Conservation (phyloP, 352 stramenopile species). For the Stephanocyclus meneghinianus region DNA sequence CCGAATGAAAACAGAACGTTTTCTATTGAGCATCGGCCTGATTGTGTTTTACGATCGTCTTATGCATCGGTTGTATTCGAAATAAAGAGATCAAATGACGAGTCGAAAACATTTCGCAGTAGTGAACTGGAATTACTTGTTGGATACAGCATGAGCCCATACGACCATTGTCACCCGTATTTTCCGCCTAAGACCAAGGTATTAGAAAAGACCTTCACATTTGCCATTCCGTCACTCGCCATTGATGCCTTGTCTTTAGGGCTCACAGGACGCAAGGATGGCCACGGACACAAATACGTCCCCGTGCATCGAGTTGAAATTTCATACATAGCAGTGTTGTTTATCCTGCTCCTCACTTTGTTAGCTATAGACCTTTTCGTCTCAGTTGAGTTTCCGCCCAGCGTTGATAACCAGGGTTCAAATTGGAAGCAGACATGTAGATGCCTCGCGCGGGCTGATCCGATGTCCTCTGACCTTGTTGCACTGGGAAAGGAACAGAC, state of each 20-base stretch:
- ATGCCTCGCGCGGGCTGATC: constrained; percentile 74
- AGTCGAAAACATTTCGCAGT: constrained; percentile 45
- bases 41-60: constrained; percentile 69
- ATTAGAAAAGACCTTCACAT: constrained; percentile 36
- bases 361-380: constrained; percentile 43
- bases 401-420: constrained; percentile 16
- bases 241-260: constrained; percentile 43
- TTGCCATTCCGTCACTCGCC: constrained; percentile 33
- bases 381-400: constrained; percentile 25
- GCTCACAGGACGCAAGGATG: constrained; percentile 21
- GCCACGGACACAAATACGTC: constrained; percentile 32
- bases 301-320: constrained; percentile 26
- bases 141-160: constrained; percentile 65
- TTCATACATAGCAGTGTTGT: constrained; percentile 38
- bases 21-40: constrained; percentile 66
- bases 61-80: constrained; percentile 74
- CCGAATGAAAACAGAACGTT: constrained; percentile 73
- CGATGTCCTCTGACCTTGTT: constrained; percentile 71
- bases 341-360: constrained; percentile 44
- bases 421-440: constrained; percentile 75
- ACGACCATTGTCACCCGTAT: constrained; percentile 58
- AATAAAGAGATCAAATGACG: constrained; percentile 21
- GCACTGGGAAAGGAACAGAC: constrained; percentile 78
- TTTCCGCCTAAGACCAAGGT: constrained; percentile 22
- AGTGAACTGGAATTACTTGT: constrained; percentile 60